Base-by-base conservation (phyloP, 2,329 filamentous ascomycete genomes). In the Amylocarpus encephaloides region DNA sequence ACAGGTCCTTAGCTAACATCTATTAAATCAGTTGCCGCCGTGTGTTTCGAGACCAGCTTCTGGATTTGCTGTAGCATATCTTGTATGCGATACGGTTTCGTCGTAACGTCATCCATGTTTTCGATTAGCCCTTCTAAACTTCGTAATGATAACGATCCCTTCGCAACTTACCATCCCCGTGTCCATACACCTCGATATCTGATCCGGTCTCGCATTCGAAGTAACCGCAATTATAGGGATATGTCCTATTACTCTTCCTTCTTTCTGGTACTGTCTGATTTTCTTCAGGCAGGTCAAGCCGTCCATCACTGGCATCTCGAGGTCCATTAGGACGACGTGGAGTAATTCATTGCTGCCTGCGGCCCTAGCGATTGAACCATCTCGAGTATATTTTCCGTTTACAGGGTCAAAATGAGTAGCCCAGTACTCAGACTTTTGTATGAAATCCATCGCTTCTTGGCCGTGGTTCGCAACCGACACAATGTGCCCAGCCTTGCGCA, bases 291-390 rank as follows among this genome's bases (percentile, higher is more conserved):
- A 88, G 1, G 83, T 83, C 68, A 86, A 78, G 33, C 86, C 86
- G 60, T 90, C 84, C 85, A 89, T 89, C 40, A 89, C 77, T 1
- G 86, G 86, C 86, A 90, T 90, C 61, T 89, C 85, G 42, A 88
- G 73, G 61, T 91, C 86, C 85, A 90, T 89, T 5, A 90, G 67
- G 6, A 49, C 36, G 2, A 49, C 40, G 38, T 49, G 12, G 1
- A 49, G 18, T n/a, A 10, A 26, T 32, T 43, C 19, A 2, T 18
- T 41, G n/a, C 9, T 41, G 66, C 11, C 67, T 48, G 10, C 5
- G 10, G 7, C 9, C 9, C 6, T 15, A 39, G 7, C 11, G 6
- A 10, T 15, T 15, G 7, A 7, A 47, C 6, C 15, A 19, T 40
- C 19, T 36, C 10, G 5, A 36, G 5, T 13, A 36, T 3, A 13